Base-by-base conservation (phyloP, 768 basidiomycete genomes). In the Suillus clintonianus region DNA sequence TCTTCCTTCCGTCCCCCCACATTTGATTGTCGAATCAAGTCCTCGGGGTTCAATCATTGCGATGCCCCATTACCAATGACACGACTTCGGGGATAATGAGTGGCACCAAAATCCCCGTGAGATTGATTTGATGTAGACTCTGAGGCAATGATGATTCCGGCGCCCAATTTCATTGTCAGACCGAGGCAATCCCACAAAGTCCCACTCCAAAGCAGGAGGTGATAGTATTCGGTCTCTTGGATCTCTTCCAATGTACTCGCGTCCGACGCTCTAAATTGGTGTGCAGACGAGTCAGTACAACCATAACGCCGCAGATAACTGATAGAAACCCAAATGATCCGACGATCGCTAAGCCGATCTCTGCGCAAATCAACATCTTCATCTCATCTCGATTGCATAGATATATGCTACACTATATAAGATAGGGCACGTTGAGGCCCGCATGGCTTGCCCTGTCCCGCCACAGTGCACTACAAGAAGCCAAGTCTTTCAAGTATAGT, bases 351-450 rank as follows among this genome's bases (percentile, higher is more conserved):
- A 32, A 13, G 19, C 11, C 6, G 19, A 53, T 5, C 3, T 32
- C 10, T 53, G 51, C 19, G 5, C 5, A 53, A 32, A 11, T 53
- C 30, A 53, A 30, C 55, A 56, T 41, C 37, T 11, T 57, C 56
- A 41, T 41, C 17, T 41, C 56, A 60, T 64, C 45, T 39, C 24
- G 4, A 64, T 62, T 50, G 27, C 59, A 66, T 58, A 53, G 13
- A 32, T 56, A 32, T 56, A 56, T 27, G 57, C 61, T 22, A 48
- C 30, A 62, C 62, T 56, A 43, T 13, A 10, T 56, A 56, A 56
- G n/a, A 13, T 27, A 66, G 67, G 73, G 77, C 77, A 64, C 77
- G 78, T 79, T 80, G 76, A 80, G 77, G 77, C 77, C 71, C 73
- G 34, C 57, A 64, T 68, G 67, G 55, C 60, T 61, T 41, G 62